A percentile compares a stretch with the other conserved stretches of the same genome.
These are phyloP conservation scores for Miamiensis avidus DNA, from an alignment of 169 alveolate genomes.

Conservation along the genomic window DNA sequence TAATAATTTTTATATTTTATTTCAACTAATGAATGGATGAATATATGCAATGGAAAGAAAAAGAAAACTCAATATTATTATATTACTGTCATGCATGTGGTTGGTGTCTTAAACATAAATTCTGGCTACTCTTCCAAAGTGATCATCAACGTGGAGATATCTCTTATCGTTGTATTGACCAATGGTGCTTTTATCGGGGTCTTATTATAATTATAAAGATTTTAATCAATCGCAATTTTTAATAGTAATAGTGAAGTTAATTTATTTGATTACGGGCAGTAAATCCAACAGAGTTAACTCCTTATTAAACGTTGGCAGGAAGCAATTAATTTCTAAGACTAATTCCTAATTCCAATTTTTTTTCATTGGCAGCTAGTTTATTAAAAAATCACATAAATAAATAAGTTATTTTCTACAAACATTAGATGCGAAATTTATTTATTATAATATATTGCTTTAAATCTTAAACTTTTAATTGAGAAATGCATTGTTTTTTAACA, in stretches of 20 bases:
- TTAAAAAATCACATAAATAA: neutral
- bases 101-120: conserved; percentile 16
- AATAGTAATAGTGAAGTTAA: neutral
- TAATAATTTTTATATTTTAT: too few relatives aligned
- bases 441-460: too few relatives aligned
- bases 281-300: conserved; percentile 9
- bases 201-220: neutral
- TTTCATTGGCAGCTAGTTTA: conserved; percentile 19
- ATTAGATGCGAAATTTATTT: too few relatives aligned
- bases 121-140: conserved; percentile 24
- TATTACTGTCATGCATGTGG: conserved; percentile 28
- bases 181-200: conserved; percentile 2
- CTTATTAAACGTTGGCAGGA: conserved; percentile 1
- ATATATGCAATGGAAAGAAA: too few relatives aligned
- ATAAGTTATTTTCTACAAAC: neutral
- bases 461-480: too few relatives aligned
- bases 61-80: too few relatives aligned
- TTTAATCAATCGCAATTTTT: neutral
- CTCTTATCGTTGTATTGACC: conserved; percentile 3
- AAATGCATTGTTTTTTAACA: neutral
- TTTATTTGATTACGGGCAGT: neutral
- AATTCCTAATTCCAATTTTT: conserved; percentile 14
- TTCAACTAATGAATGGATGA: too few relatives aligned
- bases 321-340: neutral
- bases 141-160: neutral